Conservation (phyloP, 306 rosid species). For the Macrotyloma uniflorum region DNA sequence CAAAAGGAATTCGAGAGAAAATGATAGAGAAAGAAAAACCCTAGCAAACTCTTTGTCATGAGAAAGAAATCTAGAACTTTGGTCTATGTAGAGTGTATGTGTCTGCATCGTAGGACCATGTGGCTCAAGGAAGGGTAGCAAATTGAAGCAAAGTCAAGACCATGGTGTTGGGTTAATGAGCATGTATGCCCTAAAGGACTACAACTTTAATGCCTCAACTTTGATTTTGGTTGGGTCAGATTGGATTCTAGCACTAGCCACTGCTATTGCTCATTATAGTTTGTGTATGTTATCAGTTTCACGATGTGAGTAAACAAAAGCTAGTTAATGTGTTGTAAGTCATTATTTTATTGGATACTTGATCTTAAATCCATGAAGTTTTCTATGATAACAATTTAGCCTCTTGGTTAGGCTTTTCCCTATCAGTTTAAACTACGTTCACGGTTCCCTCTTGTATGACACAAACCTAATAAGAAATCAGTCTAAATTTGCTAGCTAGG, state of each 20-base stretch:
- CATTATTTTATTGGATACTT: neutral
- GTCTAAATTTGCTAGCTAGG: neutral
- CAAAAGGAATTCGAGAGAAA: conserved; percentile 25
- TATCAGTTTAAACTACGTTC: neutral
- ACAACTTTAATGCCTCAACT: conserved; percentile 38
- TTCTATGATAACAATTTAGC: neutral
- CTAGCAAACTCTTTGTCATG: conserved; percentile 18
- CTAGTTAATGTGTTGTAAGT: neutral
- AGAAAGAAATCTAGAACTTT: conserved; percentile 11
- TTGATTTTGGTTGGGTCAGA: conserved; percentile 21
- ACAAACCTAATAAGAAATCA: neutral
- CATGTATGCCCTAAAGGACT: conserved; percentile 50
- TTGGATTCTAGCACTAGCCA: conserved; percentile 5
- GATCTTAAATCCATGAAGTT: neutral
- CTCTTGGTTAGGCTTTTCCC: neutral
- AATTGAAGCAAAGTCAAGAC: conserved; percentile 32
- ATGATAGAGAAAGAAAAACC: conserved; percentile 7
- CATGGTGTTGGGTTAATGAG: conserved; percentile 35
- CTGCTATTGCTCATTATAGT: conserved; percentile 8
- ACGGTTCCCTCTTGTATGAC: neutral
- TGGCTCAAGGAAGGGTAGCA: conserved; percentile 42
- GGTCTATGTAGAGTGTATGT: neutral
- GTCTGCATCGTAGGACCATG: conserved; percentile 45
- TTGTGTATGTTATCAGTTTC: neutral
- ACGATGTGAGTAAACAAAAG: neutral